Evolutionary conservation across 2,329 filamentous ascomycete genomes (phyloP).

Genomic region (Penicillium expansum): DNA sequence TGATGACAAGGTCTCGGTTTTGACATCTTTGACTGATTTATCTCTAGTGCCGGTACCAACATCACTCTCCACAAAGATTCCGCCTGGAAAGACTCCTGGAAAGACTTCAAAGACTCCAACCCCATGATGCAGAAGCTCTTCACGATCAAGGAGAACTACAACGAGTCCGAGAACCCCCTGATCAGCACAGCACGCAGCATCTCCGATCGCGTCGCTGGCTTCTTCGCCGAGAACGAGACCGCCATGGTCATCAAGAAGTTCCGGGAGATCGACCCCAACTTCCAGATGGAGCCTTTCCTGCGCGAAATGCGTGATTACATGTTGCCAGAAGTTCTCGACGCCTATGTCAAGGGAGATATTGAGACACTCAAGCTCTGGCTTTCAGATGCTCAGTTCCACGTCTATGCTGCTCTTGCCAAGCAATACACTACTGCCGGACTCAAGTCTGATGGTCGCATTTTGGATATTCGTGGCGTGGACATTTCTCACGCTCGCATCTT

Average conservation of each 20-base stretch:
- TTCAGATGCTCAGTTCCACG: constrained; percentile 90
- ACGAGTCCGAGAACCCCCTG: constrained; percentile 95
- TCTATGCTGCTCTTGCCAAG: constrained; percentile 94
- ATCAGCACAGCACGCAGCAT: constrained; percentile 92
- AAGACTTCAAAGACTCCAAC: constrained; percentile 86
- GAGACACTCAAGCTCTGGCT: constrained; percentile 93
- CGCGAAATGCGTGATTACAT: constrained; percentile 97
- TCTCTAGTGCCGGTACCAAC: constrained; percentile 79
- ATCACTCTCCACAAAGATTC: constrained; percentile 95
- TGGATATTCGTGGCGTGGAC: constrained; percentile 93
- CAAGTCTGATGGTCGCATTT: constrained; percentile 89
- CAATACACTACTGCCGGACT: constrained; percentile 92
- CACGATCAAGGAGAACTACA: constrained; percentile 79
- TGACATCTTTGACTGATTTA: constrained; percentile 31
- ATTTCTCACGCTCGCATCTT: constrained; percentile 52
- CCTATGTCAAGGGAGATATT: constrained; percentile 93
- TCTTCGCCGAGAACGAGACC: constrained; percentile 98
- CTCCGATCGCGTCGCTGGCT: constrained; percentile 86
- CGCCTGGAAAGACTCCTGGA: constrained; percentile 98
- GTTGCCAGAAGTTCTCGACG: constrained; percentile 91
- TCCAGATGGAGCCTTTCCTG: constrained; percentile 92
- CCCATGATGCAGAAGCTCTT: constrained; percentile 86
- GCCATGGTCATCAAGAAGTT: constrained; percentile 98
- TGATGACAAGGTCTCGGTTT: constrained; percentile 12
- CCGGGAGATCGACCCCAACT: constrained; percentile 88